phyloP scores from a whole-genome alignment of 306 rosid species.

The Rubus parviflorus region DNA sequence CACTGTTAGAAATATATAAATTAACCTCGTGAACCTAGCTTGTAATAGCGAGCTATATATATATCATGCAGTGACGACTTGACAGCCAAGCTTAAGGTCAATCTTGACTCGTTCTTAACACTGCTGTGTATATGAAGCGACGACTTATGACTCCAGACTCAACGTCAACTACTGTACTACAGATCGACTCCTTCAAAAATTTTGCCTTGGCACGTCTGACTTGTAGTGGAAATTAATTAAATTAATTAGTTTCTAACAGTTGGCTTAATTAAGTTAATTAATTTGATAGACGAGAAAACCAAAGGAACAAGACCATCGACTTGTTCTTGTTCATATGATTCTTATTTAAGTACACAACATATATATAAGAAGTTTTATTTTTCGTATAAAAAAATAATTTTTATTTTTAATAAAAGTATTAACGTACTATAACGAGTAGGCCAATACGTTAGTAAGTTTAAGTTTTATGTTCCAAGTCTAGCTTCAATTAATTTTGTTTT shows the following conservation, averaged over 20 bases:
- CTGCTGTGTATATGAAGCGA: not conserved
- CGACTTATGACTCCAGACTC: slow-evolving; percentile 7
- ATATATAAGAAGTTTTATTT: not conserved
- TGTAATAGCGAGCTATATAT: not conserved
- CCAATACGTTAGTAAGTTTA: too few species aligned
- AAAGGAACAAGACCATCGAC: not conserved
- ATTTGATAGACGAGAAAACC: not conserved
- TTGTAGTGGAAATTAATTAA: not conserved
- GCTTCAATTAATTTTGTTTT: too few species aligned
- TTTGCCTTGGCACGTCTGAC: slow-evolving; percentile 6
- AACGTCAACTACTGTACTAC: slow-evolving; percentile 1
- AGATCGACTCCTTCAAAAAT: not conserved
- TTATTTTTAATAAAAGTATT: too few species aligned
- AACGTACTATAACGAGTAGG: too few species aligned
- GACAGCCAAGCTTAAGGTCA: slow-evolving; percentile 4
- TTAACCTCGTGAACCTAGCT: not conserved
- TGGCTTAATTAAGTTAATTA: not conserved
- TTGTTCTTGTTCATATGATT: slow-evolving; percentile 1
- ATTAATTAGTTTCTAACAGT: not conserved
- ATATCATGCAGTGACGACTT: not conserved
- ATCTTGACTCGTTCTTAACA: not conserved
- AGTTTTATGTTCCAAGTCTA: too few species aligned
- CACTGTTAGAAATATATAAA: not conserved
- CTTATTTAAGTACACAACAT: not conserved
- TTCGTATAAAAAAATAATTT: too few species aligned